Evolutionary conservation across 441 rosid genomes (phyloP), one percentile per base, ranked within the genome.

Genomic region (Sinapis alba): DNA sequence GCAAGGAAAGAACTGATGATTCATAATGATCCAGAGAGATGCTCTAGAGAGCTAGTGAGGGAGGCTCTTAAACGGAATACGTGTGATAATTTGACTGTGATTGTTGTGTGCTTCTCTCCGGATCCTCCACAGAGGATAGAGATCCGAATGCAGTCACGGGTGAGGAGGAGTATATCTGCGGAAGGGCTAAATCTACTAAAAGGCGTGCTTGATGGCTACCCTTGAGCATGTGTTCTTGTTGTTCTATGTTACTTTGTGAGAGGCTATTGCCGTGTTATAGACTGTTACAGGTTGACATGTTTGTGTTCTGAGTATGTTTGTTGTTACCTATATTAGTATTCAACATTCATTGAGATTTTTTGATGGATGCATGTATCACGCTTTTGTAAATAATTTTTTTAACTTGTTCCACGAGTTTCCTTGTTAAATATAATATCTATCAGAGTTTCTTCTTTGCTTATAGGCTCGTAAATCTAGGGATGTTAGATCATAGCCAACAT

Each of bases 21-120:
- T 50, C 98, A 93, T 75, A 93, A 93, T 72, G 97, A 93, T 80
- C 97, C 97, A 2, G 92, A 93, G 84, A 90, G 93, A 83, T 93
- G 98, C 79, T 90, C 98, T 1, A 88, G 86, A 73, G 97, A 86
- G 82, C 87, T 93, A 23, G 98, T 93, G 19, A 84, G 90, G 2
- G 98, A 93, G 77, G 98, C 98, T 23, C 83, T 93, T 16, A 87
- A 85, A 78, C 83, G 91, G 64, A 89, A 85, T 58, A 83, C 97
- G 0, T 93, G 96, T 27, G 98, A 93, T 70, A 93, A 93, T 74
- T 69, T 93, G 36, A 93, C 98, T 0, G 98, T 90, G 47, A 83
- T 93, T 6, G 89, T 88, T 5, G 74, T 93, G 15, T 93, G 97
- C 83, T 90, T 93, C 78, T 89, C 97, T 3, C 67, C 69, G 1